These are phyloP conservation scores for Gossypium turneri DNA, from an alignment of 345 rosid genomes.

Conservation along the genomic window DNA sequence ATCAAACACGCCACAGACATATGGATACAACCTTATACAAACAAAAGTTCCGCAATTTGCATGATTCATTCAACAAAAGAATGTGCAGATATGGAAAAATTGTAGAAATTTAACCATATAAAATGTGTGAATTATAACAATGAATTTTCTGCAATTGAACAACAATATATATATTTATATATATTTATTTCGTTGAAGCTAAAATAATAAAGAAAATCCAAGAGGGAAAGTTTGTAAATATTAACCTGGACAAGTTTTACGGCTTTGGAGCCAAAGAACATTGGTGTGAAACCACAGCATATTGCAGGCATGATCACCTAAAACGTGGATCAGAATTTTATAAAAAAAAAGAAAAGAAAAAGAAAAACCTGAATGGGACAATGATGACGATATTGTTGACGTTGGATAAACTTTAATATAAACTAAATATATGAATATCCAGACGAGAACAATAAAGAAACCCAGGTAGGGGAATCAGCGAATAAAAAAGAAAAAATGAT, in stretches of 20 bases:
- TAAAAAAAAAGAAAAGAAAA: not conserved
- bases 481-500: not conserved
- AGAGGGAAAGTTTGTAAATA: not conserved
- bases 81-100: not conserved
- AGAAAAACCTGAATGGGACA: not conserved
- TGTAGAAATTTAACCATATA: not conserved
- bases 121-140: not conserved
- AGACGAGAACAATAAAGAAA: not conserved
- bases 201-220: not conserved
- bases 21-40: not conserved
- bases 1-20: not conserved
- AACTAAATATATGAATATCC: not conserved
- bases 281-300: conserved; percentile 33
- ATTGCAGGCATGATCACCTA: conserved; percentile 24
- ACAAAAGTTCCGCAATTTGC: not conserved
- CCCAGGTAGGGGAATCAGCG: not conserved
- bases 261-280: conserved; percentile 25
- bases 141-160: conserved; percentile 1
- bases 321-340: conserved; percentile 8
- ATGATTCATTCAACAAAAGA: not conserved
- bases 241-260: conserved; percentile 38
- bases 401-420: not conserved
- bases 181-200: too few species aligned
- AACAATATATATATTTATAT: not conserved
- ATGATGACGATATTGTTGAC: not conserved